Evolutionary conservation across 2,329 filamentous ascomycete genomes (phyloP).

Genomic region (Elsinoe perseae): DNA sequence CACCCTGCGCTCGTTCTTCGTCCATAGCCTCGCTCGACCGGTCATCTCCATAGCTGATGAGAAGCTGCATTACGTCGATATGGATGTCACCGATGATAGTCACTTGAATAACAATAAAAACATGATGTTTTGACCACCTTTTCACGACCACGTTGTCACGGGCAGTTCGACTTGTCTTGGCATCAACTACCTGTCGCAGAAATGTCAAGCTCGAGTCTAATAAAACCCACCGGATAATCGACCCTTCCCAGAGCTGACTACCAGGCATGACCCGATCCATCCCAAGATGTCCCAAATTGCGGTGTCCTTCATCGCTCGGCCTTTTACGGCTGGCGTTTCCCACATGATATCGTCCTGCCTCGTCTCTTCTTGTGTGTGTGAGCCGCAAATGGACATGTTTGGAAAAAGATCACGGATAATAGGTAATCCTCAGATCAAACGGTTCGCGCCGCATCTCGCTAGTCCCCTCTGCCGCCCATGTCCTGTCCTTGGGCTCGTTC

Average conservation of each 20-base stretch:
- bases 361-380: too few relatives aligned
- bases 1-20: constrained; percentile 10
- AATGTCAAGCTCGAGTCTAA: constrained; percentile 10
- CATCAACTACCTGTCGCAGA: constrained; percentile 11
- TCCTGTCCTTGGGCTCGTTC: neutral
- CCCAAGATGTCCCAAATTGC: constrained; percentile 9
- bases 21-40: neutral
- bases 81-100: neutral
- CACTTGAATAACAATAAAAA: neutral
- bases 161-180: neutral
- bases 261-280: constrained; percentile 9
- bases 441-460: constrained; percentile 13
- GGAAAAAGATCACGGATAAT: neutral
- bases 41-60: neutral
- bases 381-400: constrained; percentile 5
- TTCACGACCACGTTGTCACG: neutral
- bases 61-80: neutral
- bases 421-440: neutral
- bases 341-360: neutral
- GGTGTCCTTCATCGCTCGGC: neutral
- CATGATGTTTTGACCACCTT: neutral
- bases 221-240: constrained; percentile 5
- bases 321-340: neutral
- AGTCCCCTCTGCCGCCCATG: neutral
- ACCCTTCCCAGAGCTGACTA: neutral